Percentiles rank a stretch among this genome's conserved stretches.
Conservation (phyloP, 1,284 basidiomycete genomes). For the Uromyces viciae-fabae region DNA sequence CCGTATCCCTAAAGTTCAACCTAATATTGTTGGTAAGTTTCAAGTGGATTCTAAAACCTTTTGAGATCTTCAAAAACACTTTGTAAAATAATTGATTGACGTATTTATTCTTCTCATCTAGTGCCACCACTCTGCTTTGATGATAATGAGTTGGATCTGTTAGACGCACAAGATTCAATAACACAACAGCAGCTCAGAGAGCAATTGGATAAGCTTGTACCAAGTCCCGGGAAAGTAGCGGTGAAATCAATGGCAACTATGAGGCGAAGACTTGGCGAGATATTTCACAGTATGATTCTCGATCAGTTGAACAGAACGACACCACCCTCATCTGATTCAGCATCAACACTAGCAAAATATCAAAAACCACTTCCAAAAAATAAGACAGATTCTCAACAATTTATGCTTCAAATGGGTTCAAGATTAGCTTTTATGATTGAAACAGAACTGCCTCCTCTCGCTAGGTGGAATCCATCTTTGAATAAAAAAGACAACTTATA, state of each 20-base stretch:
- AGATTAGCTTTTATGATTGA: background rate
- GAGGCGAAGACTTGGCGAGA: background rate
- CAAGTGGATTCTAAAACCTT: no score
- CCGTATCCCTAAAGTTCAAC: background rate
- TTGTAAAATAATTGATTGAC: no score
- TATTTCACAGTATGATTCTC: background rate
- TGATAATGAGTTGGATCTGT: background rate
- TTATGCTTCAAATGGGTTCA: background rate
- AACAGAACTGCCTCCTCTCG: background rate
- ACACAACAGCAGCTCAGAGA: background rate
- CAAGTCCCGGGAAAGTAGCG: background rate
- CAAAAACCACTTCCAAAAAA: background rate
- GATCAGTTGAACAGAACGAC: background rate
- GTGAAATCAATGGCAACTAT: background rate
- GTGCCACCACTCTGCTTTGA: background rate
- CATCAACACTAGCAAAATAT: no score
- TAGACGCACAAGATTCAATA: background rate
- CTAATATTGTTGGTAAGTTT: background rate
- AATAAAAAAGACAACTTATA: background rate
- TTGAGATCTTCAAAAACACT: no score
- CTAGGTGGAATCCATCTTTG: conserved; percentile 6
- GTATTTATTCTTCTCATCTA: background rate
- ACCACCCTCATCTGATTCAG: background rate
- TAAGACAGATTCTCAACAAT: background rate
- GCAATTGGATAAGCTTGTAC: background rate